phyloP scores from a whole-genome alignment of 768 basidiomycete genomes.

The Termitomyces bulborhizus region DNA sequence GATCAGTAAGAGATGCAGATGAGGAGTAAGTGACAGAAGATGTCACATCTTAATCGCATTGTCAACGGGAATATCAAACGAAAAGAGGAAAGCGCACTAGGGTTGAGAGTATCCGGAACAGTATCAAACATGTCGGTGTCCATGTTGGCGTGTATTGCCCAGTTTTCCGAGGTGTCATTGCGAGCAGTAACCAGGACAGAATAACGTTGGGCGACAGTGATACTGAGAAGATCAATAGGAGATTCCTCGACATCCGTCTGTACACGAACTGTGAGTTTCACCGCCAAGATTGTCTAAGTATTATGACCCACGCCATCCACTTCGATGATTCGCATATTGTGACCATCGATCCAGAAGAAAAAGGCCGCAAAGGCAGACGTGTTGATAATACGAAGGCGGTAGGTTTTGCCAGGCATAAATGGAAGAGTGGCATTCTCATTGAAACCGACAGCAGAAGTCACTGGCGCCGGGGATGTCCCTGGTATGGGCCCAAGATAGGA shows the following conservation, averaged over 20 bases:
- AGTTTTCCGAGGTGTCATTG: slow-evolving; percentile 81
- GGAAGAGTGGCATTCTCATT: slow-evolving; percentile 83
- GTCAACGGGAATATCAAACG: not conserved
- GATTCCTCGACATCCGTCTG: slow-evolving; percentile 75
- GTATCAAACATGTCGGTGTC: slow-evolving; percentile 86
- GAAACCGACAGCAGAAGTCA: slow-evolving; percentile 64
- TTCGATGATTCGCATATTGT: slow-evolving; percentile 80
- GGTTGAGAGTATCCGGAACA: slow-evolving; percentile 62
- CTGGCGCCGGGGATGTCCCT: slow-evolving; percentile 42
- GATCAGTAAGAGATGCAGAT: slow-evolving; percentile 43
- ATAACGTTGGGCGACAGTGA: slow-evolving; percentile 90
- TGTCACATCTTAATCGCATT: slow-evolving; percentile 56
- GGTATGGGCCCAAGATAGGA: slow-evolving; percentile 59
- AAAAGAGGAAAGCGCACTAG: slow-evolving; percentile 45
- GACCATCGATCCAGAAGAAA: slow-evolving; percentile 88
- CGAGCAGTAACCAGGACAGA: slow-evolving; percentile 88
- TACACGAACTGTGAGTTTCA: not conserved
- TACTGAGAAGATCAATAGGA: slow-evolving; percentile 60
- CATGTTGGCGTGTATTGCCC: slow-evolving; percentile 88
- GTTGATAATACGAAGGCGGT: slow-evolving; percentile 85
- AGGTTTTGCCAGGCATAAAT: slow-evolving; percentile 85
- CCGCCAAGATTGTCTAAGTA: not conserved
- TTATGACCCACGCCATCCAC: slow-evolving; percentile 62
- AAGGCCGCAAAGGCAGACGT: slow-evolving; percentile 68
- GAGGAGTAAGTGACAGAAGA: slow-evolving; percentile 73